These are phyloP conservation scores for Verruconis gallopava DNA, from an alignment of 2,329 filamentous ascomycete genomes.

Conservation along the genomic window DNA sequence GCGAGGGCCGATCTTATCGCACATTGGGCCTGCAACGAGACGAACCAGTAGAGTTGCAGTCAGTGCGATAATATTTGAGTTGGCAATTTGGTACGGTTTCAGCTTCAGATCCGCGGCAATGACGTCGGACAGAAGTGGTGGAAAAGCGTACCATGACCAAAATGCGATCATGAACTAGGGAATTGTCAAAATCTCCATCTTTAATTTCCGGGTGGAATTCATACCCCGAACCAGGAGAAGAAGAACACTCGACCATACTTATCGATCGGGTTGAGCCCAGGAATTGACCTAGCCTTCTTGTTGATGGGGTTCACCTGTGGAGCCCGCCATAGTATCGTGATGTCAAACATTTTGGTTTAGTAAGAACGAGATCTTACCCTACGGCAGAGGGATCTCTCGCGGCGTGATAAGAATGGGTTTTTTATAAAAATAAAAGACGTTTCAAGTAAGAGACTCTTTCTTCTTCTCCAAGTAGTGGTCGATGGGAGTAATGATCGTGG, in stretches of 20 bases:
- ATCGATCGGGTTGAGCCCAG: conserved; percentile 64
- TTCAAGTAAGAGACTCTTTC: too few species aligned
- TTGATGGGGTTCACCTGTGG: conserved; percentile 76
- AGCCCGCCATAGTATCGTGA: conserved; percentile 20
- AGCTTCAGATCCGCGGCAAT: conserved; percentile 70
- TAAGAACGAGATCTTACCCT: too few species aligned
- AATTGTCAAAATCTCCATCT: background rate
- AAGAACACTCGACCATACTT: conserved; percentile 79
- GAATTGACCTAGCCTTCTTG: conserved; percentile 68
- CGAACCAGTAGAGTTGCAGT: conserved; percentile 50
- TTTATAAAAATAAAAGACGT: too few species aligned
- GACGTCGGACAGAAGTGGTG: conserved; percentile 64
- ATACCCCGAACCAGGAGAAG: conserved; percentile 63
- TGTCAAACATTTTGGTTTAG: conserved; percentile 6
- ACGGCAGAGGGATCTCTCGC: too few species aligned
- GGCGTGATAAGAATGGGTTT: too few species aligned
- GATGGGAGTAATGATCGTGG: too few species aligned
- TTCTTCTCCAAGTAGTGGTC: too few species aligned
- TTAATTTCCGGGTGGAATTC: too few species aligned
- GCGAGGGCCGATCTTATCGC: conserved; percentile 72
- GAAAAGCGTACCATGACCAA: conserved; percentile 74
- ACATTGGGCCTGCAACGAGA: conserved; percentile 67
- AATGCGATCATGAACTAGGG: conserved; percentile 58
- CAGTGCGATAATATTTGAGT: conserved; percentile 82
- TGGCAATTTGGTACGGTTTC: conserved; percentile 58